phyloP scores from a whole-genome alignment of 2,329 filamentous ascomycete species.

The Capronia coronata region DNA sequence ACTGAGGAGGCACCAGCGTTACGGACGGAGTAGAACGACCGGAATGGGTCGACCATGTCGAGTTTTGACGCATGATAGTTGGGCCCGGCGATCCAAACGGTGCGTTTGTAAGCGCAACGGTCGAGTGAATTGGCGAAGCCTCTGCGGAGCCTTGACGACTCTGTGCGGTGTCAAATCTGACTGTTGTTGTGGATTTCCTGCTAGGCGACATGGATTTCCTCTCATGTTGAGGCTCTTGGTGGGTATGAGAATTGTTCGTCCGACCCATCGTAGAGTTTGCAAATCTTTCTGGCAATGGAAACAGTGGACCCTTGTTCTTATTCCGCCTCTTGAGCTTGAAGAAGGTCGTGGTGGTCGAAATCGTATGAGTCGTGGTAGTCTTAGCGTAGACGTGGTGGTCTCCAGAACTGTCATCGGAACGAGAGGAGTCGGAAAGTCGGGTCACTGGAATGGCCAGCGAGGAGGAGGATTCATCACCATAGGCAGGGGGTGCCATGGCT shows the following conservation, averaged over 20 bases:
- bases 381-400: slow-evolving; percentile 57
- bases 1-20: slow-evolving; percentile 55
- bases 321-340: slow-evolving; percentile 69
- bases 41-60: slow-evolving; percentile 61
- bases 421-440: slow-evolving; percentile 76
- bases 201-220: slow-evolving; percentile 27
- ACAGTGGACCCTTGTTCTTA: slow-evolving; percentile 69
- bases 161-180: slow-evolving; percentile 21
- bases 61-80: slow-evolving; percentile 53
- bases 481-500: slow-evolving; percentile 50
- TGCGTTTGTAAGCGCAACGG: slow-evolving; percentile 45
- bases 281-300: slow-evolving; percentile 78
- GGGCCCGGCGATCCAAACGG: slow-evolving; percentile 41
- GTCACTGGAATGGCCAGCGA: slow-evolving; percentile 58
- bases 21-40: slow-evolving; percentile 49
- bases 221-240: slow-evolving; percentile 39
- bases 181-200: slow-evolving; percentile 23
- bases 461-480: slow-evolving; percentile 56
- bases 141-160: slow-evolving; percentile 33
- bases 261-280: slow-evolving; percentile 40
- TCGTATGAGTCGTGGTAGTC: slow-evolving; percentile 59
- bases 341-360: slow-evolving; percentile 62
- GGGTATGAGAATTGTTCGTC: slow-evolving; percentile 35
- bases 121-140: slow-evolving; percentile 48
- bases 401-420: slow-evolving; percentile 75